phyloP scores from a whole-genome alignment of 495 filamentous ascomycete genomes.

The Penicillium coffeae region DNA sequence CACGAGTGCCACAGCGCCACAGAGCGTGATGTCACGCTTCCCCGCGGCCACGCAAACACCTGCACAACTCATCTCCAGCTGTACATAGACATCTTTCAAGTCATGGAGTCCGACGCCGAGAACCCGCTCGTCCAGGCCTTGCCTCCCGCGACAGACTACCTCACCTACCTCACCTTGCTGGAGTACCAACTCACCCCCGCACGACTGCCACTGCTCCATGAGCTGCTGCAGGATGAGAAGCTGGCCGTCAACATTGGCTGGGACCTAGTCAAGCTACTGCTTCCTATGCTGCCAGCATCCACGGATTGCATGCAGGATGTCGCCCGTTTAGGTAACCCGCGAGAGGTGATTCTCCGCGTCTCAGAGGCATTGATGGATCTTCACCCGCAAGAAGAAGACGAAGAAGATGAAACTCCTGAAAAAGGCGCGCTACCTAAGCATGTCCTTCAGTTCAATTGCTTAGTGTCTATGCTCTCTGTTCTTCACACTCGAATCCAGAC shows the following conservation, averaged over 20 bases:
- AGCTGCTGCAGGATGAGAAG: conserved; percentile 74
- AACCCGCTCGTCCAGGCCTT: conserved; percentile 47
- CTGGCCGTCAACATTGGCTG: conserved; percentile 92
- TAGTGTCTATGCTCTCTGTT: conserved; percentile 77
- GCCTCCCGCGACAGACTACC: conserved; percentile 73
- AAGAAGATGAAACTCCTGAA: conserved; percentile 32
- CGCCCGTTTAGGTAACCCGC: conserved; percentile 81
- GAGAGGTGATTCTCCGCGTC: conserved; percentile 88
- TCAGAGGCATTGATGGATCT: conserved; percentile 66
- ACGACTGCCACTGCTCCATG: conserved; percentile 70
- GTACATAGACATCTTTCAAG: conserved; percentile 7
- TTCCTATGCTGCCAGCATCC: conserved; percentile 69
- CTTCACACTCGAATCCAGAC: conserved; percentile 85
- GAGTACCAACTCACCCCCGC: conserved; percentile 79
- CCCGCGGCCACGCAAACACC: not conserved
- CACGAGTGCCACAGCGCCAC: not conserved
- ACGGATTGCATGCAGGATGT: conserved; percentile 71
- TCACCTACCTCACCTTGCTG: conserved; percentile 85
- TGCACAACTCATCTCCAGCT: not conserved
- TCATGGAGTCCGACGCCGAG: conserved; percentile 15
- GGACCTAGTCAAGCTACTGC: conserved; percentile 85
- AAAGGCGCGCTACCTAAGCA: conserved; percentile 27
- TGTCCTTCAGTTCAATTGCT: conserved; percentile 62
- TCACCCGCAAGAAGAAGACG: conserved; percentile 51
- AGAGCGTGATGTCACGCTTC: not conserved